Evolutionary conservation across 371 early-diverging fungal species (phyloP), one percentile per base, ranked within the genome.

Genomic region (Cokeromyces recurvatus): DNA sequence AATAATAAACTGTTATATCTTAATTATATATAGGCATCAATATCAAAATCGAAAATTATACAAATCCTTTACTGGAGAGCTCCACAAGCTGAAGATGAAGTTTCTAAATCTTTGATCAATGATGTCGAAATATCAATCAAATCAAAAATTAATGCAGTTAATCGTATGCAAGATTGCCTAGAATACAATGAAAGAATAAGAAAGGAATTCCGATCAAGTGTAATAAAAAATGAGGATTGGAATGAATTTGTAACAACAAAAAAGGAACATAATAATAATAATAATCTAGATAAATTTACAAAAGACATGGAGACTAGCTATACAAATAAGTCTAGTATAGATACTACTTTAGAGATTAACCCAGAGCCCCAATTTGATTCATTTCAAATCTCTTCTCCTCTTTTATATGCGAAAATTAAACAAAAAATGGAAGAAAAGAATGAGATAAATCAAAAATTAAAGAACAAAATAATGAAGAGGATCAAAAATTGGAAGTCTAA

Each of bases 1-100:
- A n/a, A n/a, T n/a, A n/a, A n/a, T n/a, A n/a, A n/a, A n/a, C n/a
- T n/a, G n/a, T n/a, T n/a, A n/a, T n/a, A n/a, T n/a, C n/a, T n/a
- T n/a, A n/a, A n/a, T n/a, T n/a, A n/a, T n/a, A n/a, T n/a, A n/a
- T n/a, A n/a, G n/a, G n/a, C n/a, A n/a, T n/a, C n/a, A n/a, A 1
- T 35, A 3, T 37, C 44, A 1, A 71, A 80, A 45, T 69, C 71
- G 17, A 73, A 71, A 15, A 81, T 81, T 42, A 70, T 78, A 2
- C 65, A 71, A 7, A 64, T 81, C 1, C 50, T 78, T 27, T 77
- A 75, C 12, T 81, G 78, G 77, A 64, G 73, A 35, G 66, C 77
- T 0, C 81, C 81, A 3, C 42, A 46, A 10, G 57, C 73, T 1
- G 74, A 68, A 12, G 77, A 76, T 50, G 38, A 59, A 0, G 39